Percentiles rank a stretch among this genome's conserved stretches.
Conservation (phyloP, 2,329 filamentous ascomycete species). For the Diaporthe destruens region DNA sequence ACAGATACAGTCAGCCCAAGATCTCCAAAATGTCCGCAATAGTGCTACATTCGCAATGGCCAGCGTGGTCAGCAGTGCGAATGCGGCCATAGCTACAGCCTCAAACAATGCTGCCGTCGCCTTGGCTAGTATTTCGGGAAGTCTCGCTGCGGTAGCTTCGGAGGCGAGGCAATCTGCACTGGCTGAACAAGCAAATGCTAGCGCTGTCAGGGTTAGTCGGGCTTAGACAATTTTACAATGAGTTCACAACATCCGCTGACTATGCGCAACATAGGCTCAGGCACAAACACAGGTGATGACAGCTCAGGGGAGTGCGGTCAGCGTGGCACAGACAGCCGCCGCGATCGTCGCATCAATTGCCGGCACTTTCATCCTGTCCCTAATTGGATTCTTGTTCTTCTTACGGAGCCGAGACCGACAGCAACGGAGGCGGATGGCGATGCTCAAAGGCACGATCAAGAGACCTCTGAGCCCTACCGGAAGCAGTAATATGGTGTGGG, state of each 20-base stretch:
- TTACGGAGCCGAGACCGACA: constrained; percentile 19
- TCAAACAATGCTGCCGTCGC: constrained; percentile 29
- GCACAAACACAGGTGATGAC: constrained; percentile 27
- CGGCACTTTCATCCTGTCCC: constrained; percentile 20
- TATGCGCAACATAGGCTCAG: constrained; percentile 8
- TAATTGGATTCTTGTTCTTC: constrained; percentile 29
- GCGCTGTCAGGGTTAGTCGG: constrained; percentile 16
- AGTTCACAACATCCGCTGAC: neutral
- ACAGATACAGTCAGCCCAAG: constrained; percentile 22
- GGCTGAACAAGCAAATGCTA: constrained; percentile 30
- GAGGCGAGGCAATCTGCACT: constrained; percentile 28
- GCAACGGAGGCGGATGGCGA: neutral
- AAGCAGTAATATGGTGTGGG: constrained; percentile 29
- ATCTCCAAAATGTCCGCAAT: constrained; percentile 11
- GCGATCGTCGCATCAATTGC: constrained; percentile 31
- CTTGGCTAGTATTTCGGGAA: constrained; percentile 25
- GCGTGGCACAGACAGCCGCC: constrained; percentile 9
- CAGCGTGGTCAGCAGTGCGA: constrained; percentile 29
- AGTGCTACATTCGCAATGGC: constrained; percentile 19
- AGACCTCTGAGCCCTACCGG: constrained; percentile 18
- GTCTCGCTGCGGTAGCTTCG: constrained; percentile 21
- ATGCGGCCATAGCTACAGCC: constrained; percentile 11
- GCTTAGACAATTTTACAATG: too few species aligned
- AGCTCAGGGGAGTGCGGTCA: neutral
- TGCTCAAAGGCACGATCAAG: constrained; percentile 18